These are phyloP conservation scores for Phytophthora ramorum DNA, from an alignment of 352 stramenopile genomes.

Conservation along the genomic window DNA sequence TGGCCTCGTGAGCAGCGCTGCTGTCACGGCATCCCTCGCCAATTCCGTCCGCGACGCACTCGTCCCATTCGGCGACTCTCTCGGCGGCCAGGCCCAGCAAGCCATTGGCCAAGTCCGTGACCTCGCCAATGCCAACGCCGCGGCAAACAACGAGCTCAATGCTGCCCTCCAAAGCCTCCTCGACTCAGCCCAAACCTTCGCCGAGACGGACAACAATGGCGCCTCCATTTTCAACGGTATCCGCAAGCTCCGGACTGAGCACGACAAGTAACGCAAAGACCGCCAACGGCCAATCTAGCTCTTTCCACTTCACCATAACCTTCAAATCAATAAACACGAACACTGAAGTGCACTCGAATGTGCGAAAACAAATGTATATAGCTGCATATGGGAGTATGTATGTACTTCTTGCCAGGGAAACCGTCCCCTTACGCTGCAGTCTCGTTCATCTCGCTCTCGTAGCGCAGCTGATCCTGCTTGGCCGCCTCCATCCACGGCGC, in stretches of 20 bases:
- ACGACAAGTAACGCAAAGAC: constrained; percentile 7
- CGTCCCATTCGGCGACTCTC: constrained; percentile 1
- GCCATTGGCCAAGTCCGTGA: not conserved
- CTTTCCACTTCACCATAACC: not conserved
- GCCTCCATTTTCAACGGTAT: constrained; percentile 20
- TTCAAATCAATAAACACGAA: not conserved
- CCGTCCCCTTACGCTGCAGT: constrained; percentile 37
- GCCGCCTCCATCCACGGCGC: constrained; percentile 66
- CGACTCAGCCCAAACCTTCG: constrained; percentile 7
- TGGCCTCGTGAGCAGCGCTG: constrained; percentile 9
- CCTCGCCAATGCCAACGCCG: constrained; percentile 6
- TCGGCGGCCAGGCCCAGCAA: not conserved
- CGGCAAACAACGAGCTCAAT: constrained; percentile 24
- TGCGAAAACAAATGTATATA: constrained; percentile 41
- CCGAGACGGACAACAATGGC: constrained; percentile 9
- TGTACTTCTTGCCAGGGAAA: constrained; percentile 14
- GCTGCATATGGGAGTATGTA: constrained; percentile 22
- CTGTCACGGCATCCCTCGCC: constrained; percentile 16
- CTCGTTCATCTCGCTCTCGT: constrained; percentile 81
- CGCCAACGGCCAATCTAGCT: too few relatives aligned
- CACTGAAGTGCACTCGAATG: not conserved
- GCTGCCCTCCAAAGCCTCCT: constrained; percentile 19
- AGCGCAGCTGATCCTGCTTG: constrained; percentile 67
- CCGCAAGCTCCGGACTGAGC: constrained; percentile 20
- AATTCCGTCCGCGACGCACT: constrained; percentile 12